Conservation (phyloP, 75 land plant genomes). For the Larix kaempferi region DNA sequence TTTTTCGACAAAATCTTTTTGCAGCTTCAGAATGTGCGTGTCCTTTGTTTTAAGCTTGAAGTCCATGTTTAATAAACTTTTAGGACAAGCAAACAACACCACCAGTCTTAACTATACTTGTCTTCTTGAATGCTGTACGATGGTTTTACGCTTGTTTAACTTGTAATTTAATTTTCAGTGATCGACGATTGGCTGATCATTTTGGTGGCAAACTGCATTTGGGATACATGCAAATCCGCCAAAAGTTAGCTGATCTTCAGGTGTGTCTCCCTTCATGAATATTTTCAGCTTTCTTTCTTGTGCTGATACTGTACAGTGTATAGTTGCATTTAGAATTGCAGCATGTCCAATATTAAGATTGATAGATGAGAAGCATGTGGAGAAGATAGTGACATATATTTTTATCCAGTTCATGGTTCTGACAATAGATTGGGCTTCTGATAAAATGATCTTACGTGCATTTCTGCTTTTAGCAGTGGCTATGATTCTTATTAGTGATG, state of each 20-base stretch:
- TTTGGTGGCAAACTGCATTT: conserved; percentile 99
- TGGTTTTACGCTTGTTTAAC: background rate
- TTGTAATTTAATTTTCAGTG: conserved; percentile 47
- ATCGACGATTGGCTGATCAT: conserved; percentile 95
- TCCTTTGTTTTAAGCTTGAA: conserved; percentile 46
- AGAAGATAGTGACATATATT: background rate
- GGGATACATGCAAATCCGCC: conserved; percentile 98
- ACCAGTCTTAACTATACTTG: background rate
- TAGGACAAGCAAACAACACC: conserved; percentile 8
- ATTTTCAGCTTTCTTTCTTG: background rate
- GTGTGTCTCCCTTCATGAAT: conserved; percentile 12
- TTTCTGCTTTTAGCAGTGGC: too few species aligned
- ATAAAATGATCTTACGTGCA: too few species aligned
- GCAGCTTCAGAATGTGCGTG: conserved; percentile 77
- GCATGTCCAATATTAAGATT: background rate
- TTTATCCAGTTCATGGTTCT: too few species aligned
- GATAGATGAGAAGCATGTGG: background rate
- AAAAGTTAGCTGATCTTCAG: conserved; percentile 83
- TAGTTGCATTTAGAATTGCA: background rate
- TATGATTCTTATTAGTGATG: too few species aligned
- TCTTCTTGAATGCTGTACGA: background rate
- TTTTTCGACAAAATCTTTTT: conserved; percentile 70
- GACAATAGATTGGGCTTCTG: too few species aligned
- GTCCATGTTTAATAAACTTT: conserved; percentile 27
- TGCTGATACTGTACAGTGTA: background rate